phyloP scores from a whole-genome alignment of 2,329 filamentous ascomycete species.

The Alternaria alternata region DNA sequence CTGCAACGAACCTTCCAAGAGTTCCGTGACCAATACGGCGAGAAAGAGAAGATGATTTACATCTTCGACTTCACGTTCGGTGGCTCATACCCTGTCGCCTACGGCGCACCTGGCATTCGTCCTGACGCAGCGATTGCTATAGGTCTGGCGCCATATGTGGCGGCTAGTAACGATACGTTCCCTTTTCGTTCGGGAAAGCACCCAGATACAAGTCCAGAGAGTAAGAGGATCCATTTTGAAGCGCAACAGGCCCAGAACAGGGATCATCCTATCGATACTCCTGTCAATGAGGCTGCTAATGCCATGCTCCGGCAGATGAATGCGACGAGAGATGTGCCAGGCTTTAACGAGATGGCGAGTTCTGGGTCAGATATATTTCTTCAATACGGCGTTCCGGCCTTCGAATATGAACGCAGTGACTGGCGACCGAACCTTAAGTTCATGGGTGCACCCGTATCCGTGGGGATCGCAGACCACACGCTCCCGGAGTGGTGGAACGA shows the following conservation, averaged over 20 bases:
- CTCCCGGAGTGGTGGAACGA: constrained; percentile 58
- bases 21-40: constrained; percentile 41
- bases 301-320: constrained; percentile 16
- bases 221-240: constrained; percentile 16
- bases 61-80: constrained; percentile 54
- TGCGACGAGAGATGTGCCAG: constrained; percentile 3
- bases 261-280: constrained; percentile 19
- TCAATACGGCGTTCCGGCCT: constrained; percentile 47
- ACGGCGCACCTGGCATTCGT: constrained; percentile 51
- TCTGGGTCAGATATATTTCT: constrained; percentile 32
- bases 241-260: constrained; percentile 9
- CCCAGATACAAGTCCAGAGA: constrained; percentile 17
- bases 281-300: constrained; percentile 17
- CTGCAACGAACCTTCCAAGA: constrained; percentile 41
- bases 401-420: constrained; percentile 48
- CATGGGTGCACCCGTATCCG: constrained; percentile 45
- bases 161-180: constrained; percentile 22
- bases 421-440: constrained; percentile 53
- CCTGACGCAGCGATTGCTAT: constrained; percentile 52
- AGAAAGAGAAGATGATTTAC: constrained; percentile 53
- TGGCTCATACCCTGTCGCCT: constrained; percentile 36
- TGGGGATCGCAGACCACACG: constrained; percentile 19
- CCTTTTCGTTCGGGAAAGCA: constrained; percentile 20
- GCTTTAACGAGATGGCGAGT: constrained; percentile 32
- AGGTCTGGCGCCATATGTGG: constrained; percentile 37